Evolutionary conservation across 2,329 filamentous ascomycete species (phyloP).

Genomic region (Cytospora piceicola): DNA sequence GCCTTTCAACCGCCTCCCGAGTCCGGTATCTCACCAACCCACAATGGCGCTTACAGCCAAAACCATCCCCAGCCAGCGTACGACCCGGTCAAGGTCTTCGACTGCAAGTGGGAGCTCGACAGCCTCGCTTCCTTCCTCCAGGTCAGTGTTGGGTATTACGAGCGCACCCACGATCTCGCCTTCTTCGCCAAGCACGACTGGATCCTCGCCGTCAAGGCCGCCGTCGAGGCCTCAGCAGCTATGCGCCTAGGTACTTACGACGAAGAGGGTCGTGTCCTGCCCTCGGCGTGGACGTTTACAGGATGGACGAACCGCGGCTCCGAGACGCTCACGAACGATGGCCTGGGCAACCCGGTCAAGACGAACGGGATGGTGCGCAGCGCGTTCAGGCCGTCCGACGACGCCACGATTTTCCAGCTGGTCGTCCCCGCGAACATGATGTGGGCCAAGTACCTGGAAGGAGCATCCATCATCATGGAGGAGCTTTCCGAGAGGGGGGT

Average conservation of each 20-base stretch:
- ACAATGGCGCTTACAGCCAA: constrained; percentile 61
- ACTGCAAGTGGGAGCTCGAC: constrained; percentile 92
- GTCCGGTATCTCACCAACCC: constrained; percentile 64
- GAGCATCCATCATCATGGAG: constrained; percentile 56
- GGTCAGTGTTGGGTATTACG: constrained; percentile 76
- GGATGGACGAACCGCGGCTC: constrained; percentile 72
- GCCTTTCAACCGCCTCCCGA: constrained; percentile 85
- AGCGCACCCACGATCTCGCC: constrained; percentile 60
- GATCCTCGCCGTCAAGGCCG: constrained; percentile 69
- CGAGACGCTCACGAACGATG: constrained; percentile 74
- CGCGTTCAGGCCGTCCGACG: constrained; percentile 82
- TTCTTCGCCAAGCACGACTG: constrained; percentile 64
- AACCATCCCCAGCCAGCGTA: constrained; percentile 66
- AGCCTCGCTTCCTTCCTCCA: constrained; percentile 86
- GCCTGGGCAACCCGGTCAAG: constrained; percentile 77
- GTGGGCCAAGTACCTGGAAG: constrained; percentile 63
- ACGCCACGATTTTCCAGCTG: constrained; percentile 78
- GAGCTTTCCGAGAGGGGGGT: constrained; percentile 44
- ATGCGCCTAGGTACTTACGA: constrained; percentile 73
- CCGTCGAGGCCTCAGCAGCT: constrained; percentile 66
- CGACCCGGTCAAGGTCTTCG: constrained; percentile 71
- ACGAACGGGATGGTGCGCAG: constrained; percentile 77
- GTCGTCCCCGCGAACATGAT: constrained; percentile 82
- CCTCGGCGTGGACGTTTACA: constrained; percentile 70
- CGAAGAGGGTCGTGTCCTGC: constrained; percentile 54